Evolutionary conservation across 257 asterid genomes (phyloP), one percentile per base, ranked within the genome.

Genomic region (Capsicum chinense): DNA sequence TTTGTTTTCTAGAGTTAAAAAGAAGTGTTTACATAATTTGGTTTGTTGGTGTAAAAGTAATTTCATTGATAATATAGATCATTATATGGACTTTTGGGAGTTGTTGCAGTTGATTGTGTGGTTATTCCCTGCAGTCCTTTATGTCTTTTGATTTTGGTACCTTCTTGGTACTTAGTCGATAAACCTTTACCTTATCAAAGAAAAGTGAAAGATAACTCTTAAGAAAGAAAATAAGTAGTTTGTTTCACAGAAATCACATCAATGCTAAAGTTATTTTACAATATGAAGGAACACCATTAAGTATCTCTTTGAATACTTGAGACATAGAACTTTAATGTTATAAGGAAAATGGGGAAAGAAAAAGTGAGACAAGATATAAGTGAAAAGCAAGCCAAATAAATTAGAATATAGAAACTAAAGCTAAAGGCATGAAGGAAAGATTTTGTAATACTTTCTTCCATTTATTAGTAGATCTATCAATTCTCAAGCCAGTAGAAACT

Each of bases 391-490:
- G 81, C 7, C 2, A 76, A 52, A 56, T 3, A 52, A 52, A 76
- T 52, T 13, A 17, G 81, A 26, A 52, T 13, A 74, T 0, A 76
- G 81, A 50, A 1, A 76, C 3, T 0, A 52, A 47, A 52, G 50
- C 44, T 0, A 12, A 50, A 16, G 13, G 52, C 21, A 52, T 14
- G 21, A 14, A 13, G 62, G 21, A 0, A 3, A 76, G 48, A 76
- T 76, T 14, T 76, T 4, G 21, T 1, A 14, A 62, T 89, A 96
- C 99, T 97, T 94, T 97, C 81, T 90, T 90, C 85, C 93, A 91
- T 86, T 88, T 92, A 85, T 89, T 98, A 37, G 89, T 87, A 85
- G 83, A 90, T 54, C 91, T 93, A 35, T 92, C 94, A 85, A 82
- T 87, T 87, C 79, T 89, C 84, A 71, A 86, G 90, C 86, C 88